Conservation (phyloP, 768 basidiomycete genomes). For the Auriscalpium vulgare region DNA sequence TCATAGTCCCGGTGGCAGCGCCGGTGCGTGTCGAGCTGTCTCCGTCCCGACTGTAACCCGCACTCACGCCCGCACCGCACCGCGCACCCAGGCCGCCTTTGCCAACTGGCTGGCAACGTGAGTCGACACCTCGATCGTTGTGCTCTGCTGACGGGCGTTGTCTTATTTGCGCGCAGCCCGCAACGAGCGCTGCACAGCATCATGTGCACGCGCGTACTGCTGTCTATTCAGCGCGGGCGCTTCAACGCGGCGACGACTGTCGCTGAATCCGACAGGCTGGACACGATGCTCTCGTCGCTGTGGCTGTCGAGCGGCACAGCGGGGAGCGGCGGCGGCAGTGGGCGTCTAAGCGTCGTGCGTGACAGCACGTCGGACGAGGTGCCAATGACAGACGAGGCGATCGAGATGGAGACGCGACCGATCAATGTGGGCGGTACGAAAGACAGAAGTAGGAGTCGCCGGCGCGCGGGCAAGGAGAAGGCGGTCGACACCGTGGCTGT, state of each 20-base stretch:
- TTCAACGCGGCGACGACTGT: not conserved
- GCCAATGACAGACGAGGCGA: not conserved
- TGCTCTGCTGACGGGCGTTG: too few species aligned
- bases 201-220: constrained; percentile 33
- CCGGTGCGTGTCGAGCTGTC: constrained; percentile 22
- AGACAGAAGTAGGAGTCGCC: too few species aligned
- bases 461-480: too few species aligned
- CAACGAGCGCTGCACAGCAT: constrained; percentile 38
- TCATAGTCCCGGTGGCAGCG: constrained; percentile 30
- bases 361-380: not conserved
- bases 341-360: not conserved
- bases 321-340: not conserved
- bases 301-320: not conserved
- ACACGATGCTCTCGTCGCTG: not conserved
- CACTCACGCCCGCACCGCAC: not conserved
- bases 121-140: constrained; percentile 3
- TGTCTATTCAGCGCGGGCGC: constrained; percentile 30
- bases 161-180: constrained; percentile 18
- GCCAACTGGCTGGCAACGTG: constrained; percentile 38
- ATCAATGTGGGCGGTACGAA: too few species aligned
- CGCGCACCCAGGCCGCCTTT: constrained; percentile 21
- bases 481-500: too few species aligned
- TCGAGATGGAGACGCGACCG: not conserved
- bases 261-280: not conserved
- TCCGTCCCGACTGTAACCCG: not conserved